These are phyloP conservation scores for Infundibulicybe gibba DNA, from an alignment of 768 basidiomycete species.

Conservation along the genomic window DNA sequence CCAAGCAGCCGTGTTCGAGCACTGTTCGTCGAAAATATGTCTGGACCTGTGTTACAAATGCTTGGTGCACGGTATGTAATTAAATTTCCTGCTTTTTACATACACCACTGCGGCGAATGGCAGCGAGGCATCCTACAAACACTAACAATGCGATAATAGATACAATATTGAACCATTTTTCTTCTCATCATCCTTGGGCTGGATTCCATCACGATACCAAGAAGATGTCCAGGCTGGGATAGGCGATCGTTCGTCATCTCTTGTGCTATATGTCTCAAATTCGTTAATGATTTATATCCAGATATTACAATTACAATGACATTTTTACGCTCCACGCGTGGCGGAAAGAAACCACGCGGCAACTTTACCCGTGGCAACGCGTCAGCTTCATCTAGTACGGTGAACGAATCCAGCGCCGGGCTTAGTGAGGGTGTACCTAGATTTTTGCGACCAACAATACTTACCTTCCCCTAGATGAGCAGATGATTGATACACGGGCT, in stretches of 20 bases:
- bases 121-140: too few species aligned
- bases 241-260: slow-evolving; percentile 44
- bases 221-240: slow-evolving; percentile 34
- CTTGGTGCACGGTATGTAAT: slow-evolving; percentile 47
- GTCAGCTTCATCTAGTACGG: slow-evolving; percentile 8
- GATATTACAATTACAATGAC: slow-evolving; percentile 58
- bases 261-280: background rate
- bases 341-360: slow-evolving; percentile 11
- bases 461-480: slow-evolving; percentile 13
- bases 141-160: slow-evolving; percentile 18
- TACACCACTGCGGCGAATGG: background rate
- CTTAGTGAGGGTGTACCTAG: background rate
- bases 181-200: slow-evolving; percentile 60
- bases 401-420: background rate
- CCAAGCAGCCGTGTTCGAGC: slow-evolving; percentile 40
- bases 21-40: slow-evolving; percentile 50
- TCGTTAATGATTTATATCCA: slow-evolving; percentile 14
- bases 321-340: slow-evolving; percentile 45
- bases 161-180: slow-evolving; percentile 65
- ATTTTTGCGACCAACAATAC: slow-evolving; percentile 5
- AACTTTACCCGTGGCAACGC: slow-evolving; percentile 11
- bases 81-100: too few species aligned
- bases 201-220: slow-evolving; percentile 66
- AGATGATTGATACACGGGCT: slow-evolving; percentile 36
- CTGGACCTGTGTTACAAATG: slow-evolving; percentile 54